phyloP scores from a whole-genome alignment of 2,329 filamentous ascomycete species.

The Hypoxylon sp. region DNA sequence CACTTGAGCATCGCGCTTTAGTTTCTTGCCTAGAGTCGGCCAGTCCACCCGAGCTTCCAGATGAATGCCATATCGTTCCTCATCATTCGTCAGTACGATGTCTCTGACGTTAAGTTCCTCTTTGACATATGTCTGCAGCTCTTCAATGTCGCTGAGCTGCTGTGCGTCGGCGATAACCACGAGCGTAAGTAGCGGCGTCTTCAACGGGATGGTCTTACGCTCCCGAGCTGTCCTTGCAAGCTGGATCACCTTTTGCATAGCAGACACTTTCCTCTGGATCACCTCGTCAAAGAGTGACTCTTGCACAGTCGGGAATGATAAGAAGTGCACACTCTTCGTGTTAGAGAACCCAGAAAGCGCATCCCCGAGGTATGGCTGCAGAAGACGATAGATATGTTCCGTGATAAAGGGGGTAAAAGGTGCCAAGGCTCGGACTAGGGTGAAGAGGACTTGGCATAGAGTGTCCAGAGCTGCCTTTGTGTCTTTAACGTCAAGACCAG shows the following conservation, averaged over 20 bases:
- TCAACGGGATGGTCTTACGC: slow-evolving; percentile 85
- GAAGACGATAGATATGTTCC: slow-evolving; percentile 90
- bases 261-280: slow-evolving; percentile 86
- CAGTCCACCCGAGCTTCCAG: slow-evolving; percentile 93
- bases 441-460: slow-evolving; percentile 76
- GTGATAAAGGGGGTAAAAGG: slow-evolving; percentile 97
- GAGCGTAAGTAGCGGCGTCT: slow-evolving; percentile 90
- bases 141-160: slow-evolving; percentile 89
- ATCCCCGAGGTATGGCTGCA: slow-evolving; percentile 84
- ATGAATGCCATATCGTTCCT: slow-evolving; percentile 91
- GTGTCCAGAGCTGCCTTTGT: slow-evolving; percentile 93
- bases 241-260: slow-evolving; percentile 98
- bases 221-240: slow-evolving; percentile 89
- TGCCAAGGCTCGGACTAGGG: slow-evolving; percentile 86
- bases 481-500: slow-evolving; percentile 84
- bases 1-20: slow-evolving; percentile 93
- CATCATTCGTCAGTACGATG: slow-evolving; percentile 85
- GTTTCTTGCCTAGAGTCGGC: slow-evolving; percentile 94
- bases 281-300: slow-evolving; percentile 88
- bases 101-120: slow-evolving; percentile 95
- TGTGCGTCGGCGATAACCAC: slow-evolving; percentile 86
- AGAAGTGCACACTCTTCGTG: slow-evolving; percentile 89
- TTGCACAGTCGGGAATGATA: slow-evolving; percentile 89
- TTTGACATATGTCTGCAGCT: slow-evolving; percentile 87
- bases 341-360: slow-evolving; percentile 74